Evolutionary conservation across 495 filamentous ascomycete genomes (phyloP), one percentile per base, ranked within the genome.

Genomic region (Hypoxylon trugodes): DNA sequence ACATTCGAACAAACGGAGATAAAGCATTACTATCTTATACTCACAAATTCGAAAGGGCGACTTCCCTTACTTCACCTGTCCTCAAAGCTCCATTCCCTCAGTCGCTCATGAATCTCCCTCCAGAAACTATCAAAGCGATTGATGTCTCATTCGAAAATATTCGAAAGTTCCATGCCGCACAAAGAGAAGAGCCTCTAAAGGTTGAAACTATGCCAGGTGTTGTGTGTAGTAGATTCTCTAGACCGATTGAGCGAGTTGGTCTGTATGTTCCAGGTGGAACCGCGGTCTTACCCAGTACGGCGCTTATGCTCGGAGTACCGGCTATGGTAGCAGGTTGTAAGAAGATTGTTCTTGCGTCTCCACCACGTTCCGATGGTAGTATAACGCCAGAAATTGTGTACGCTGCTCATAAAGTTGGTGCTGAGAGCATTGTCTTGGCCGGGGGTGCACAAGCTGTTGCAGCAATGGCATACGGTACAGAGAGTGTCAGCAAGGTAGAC

Each of bases 191-290:
- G 69, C 83, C 90, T 2, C 79, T 98, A 13, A 71, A 83, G 59
- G 89, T 98, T 33, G 93, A 96, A 78, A 98, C 95, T 2, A 98
- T 98, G 95, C 95, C 95, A 4, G 95, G 95, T 33, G 92, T 98
- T 10, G 82, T 90, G 38, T 98, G 95, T 82, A 95, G 91, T 45
- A 91, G 95, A 43, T 98, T 98, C 79, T 89, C 90, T 1, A 83
- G 96, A 2, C 87, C 95, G 0, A 97, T 98, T 57, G 95, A 98
- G 73, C 82, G 92, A 13, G 95, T 98, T 25, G 95, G 95, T 50
- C 84, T 96, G 37, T 98, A 98, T 73, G 87, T 98, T 6, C 95
- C 95, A 6, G 95, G 95, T 52, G 95, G 95, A 46, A 98, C 95
- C 0, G 95, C 95, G 1, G 95, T 98, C 9, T 84, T 98, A 10